Percentiles rank a stretch among this genome's conserved stretches.
These are phyloP conservation scores for Ustilago lituana DNA, from an alignment of 1,284 basidiomycete species.

Conservation along the genomic window DNA sequence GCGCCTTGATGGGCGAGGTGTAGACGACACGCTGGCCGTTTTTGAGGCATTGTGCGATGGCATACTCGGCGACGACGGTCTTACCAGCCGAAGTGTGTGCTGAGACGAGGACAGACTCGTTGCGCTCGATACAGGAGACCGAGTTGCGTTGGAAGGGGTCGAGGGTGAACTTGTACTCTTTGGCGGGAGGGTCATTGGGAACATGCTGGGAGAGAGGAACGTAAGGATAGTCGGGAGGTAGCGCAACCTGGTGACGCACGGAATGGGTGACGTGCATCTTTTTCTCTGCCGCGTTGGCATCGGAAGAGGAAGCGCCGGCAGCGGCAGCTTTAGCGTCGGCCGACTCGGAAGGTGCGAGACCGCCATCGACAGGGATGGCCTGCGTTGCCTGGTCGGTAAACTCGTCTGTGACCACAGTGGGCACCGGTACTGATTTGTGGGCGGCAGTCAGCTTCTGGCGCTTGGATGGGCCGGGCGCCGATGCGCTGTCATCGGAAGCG, in stretches of 20 bases:
- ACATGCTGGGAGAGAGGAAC: slow-evolving; percentile 89
- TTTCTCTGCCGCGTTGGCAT: slow-evolving; percentile 34
- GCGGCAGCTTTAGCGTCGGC: slow-evolving; percentile 2
- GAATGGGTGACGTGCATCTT: slow-evolving; percentile 62
- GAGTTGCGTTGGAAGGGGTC: slow-evolving; percentile 98
- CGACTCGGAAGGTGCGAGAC: slow-evolving; percentile 22
- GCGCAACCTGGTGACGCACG: slow-evolving; percentile 91
- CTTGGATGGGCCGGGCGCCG: slow-evolving; percentile 39
- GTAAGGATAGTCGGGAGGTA: slow-evolving; percentile 92
- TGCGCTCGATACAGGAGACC: slow-evolving; percentile 91
- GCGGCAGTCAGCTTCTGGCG: slow-evolving; percentile 30
- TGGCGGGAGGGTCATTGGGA: slow-evolving; percentile 88
- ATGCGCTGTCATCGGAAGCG: slow-evolving; percentile 18
- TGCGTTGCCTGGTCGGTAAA: slow-evolving; percentile 52
- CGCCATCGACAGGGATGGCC: slow-evolving; percentile 27
- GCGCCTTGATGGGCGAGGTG: slow-evolving; percentile 98
- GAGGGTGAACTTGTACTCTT: slow-evolving; percentile 93
- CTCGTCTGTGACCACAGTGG: slow-evolving; percentile 56
- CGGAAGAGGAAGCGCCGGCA: slow-evolving; percentile 18
- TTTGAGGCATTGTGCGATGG: slow-evolving; percentile 93
- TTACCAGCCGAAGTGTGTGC: slow-evolving; percentile 98
- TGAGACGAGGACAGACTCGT: slow-evolving; percentile 97
- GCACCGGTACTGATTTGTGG: slow-evolving; percentile 32
- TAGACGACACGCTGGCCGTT: slow-evolving; percentile 96
- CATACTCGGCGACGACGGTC: slow-evolving; percentile 98